A percentile compares a stretch with the other conserved stretches of the same genome.
Conservation (phyloP, 2,329 filamentous ascomycete genomes). For the Trichoderma endophyticum region DNA sequence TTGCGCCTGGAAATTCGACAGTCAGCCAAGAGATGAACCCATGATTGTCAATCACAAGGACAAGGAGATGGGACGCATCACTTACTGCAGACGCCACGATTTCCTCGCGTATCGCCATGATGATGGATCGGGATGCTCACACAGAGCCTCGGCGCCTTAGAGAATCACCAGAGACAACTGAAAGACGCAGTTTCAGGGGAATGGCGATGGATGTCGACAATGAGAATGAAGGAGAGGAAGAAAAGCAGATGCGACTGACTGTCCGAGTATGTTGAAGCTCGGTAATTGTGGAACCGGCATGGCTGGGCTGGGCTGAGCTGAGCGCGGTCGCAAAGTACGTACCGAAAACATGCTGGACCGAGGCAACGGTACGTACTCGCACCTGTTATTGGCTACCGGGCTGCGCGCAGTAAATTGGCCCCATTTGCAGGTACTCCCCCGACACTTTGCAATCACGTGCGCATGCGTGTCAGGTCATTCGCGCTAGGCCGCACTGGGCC, state of each 20-base stretch:
- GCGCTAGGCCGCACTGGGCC: conserved; percentile 20
- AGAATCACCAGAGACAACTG: conserved; percentile 22
- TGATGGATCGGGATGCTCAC: conserved; percentile 24
- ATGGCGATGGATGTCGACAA: background rate
- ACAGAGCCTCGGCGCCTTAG: conserved; percentile 24
- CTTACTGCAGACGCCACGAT: conserved; percentile 76
- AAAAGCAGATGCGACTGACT: conserved; percentile 23
- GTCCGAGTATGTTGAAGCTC: conserved; percentile 26
- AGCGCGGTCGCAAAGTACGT: background rate
- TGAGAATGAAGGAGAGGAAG: conserved; percentile 19
- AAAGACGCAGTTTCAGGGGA: background rate
- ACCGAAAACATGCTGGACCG: conserved; percentile 3
- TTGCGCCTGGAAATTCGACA: conserved; percentile 35
- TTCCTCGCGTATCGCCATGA: conserved; percentile 90
- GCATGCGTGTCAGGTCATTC: background rate
- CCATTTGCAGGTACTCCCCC: background rate
- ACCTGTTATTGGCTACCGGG: background rate
- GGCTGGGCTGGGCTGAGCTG: background rate
- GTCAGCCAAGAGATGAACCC: background rate
- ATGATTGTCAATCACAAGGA: background rate
- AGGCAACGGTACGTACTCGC: conserved; percentile 10
- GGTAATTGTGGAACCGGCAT: conserved; percentile 20
- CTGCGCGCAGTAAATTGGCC: background rate
- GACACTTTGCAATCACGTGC: conserved; percentile 2
- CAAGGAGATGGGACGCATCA: conserved; percentile 19